These are phyloP conservation scores for Irpex sp. DNA, from an alignment of 1,284 basidiomycete genomes.

Conservation along the genomic window DNA sequence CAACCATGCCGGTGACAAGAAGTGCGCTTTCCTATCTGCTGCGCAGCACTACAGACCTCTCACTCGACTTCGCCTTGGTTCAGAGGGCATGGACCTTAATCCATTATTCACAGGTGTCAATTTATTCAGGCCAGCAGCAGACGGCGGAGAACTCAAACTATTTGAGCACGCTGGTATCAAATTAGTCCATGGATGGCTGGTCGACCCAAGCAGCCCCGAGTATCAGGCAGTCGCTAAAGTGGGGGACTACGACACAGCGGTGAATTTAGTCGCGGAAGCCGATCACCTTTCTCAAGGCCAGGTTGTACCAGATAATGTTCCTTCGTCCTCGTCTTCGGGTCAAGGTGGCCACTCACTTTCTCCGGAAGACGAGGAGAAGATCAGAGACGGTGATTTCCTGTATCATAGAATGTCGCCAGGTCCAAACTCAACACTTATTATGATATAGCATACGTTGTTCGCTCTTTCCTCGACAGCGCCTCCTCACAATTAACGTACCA, in stretches of 20 bases:
- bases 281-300: conserved; percentile 67
- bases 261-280: conserved; percentile 71
- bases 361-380: conserved; percentile 51
- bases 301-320: conserved; percentile 41
- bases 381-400: conserved; percentile 58
- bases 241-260: conserved; percentile 68
- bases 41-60: neutral
- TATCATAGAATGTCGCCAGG: neutral
- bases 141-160: conserved; percentile 73
- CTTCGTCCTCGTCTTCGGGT: conserved; percentile 10
- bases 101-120: conserved; percentile 70
- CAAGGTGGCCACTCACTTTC: conserved; percentile 28
- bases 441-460: conserved; percentile 58
- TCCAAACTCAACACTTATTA: neutral
- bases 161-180: conserved; percentile 81
- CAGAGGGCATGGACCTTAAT: conserved; percentile 85
- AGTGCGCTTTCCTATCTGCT: conserved; percentile 40
- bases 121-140: conserved; percentile 61
- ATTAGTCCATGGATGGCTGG: conserved; percentile 91
- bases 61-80: neutral
- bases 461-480: conserved; percentile 68
- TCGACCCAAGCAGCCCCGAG: conserved; percentile 68
- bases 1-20: conserved; percentile 79
- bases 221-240: conserved; percentile 48
- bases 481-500: conserved; percentile 86